Conservation (phyloP, 176 grass and related monocot species). For the Rhynchospora pubera region DNA sequence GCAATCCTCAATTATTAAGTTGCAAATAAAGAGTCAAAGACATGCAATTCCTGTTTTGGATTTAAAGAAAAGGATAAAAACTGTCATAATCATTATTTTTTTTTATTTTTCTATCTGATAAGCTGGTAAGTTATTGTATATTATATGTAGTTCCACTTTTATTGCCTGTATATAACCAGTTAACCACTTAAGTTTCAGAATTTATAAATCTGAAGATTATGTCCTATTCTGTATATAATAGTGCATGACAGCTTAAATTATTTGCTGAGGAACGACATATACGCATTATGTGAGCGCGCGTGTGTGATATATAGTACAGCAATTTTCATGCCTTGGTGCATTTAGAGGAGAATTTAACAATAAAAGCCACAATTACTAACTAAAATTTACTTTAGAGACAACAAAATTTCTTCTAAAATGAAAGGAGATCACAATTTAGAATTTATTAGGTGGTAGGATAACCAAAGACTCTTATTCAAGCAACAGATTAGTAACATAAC, state of each 20-base stretch:
- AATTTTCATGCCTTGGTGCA: too few species aligned
- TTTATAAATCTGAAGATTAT: neutral
- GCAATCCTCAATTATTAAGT: neutral
- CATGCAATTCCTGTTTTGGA: neutral
- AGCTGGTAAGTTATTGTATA: neutral
- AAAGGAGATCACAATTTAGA: neutral
- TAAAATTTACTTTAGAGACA: neutral
- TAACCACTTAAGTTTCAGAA: too few species aligned
- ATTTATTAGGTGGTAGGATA: too few species aligned
- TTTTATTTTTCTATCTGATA: neutral
- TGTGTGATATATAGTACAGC: too few species aligned
- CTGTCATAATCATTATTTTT: neutral
- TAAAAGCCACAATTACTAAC: neutral
- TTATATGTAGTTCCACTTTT: neutral
- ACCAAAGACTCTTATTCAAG: neutral
- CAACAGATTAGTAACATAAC: too few species aligned
- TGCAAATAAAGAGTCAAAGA: neutral
- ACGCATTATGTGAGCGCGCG: neutral
- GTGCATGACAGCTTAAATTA: neutral
- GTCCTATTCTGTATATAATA: too few species aligned
- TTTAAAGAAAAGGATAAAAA: neutral
- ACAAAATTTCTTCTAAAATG: neutral
- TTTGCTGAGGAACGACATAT: neutral
- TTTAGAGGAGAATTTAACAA: neutral
- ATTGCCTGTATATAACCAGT: neutral